Evolutionary conservation across 768 basidiomycete genomes (phyloP).

Genomic region (Nevesoporus exiguus): DNA sequence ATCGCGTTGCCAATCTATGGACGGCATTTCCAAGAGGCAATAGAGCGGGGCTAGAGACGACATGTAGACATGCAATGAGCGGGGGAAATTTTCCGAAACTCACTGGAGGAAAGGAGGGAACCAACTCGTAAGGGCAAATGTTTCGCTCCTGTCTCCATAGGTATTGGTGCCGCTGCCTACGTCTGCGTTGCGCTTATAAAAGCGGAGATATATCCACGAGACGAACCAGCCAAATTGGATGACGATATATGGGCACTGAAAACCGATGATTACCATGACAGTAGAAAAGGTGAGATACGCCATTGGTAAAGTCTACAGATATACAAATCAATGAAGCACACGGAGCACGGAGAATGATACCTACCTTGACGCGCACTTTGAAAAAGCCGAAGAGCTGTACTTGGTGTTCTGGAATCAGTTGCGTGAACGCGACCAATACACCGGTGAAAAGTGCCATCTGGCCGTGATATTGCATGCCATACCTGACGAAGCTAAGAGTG

Average conservation of each 20-base stretch:
- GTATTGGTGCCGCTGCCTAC: conserved; percentile 57
- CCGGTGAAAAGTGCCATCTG: conserved; percentile 89
- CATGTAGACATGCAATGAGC: background rate
- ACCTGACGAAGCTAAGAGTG: conserved; percentile 45
- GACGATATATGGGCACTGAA: conserved; percentile 86
- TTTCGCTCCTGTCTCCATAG: conserved; percentile 94
- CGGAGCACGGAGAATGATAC: conserved; percentile 8
- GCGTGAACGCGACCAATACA: conserved; percentile 93
- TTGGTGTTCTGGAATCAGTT: conserved; percentile 97
- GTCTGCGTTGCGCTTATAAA: conserved; percentile 89
- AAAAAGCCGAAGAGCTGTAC: conserved; percentile 86
- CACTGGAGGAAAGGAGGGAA: conserved; percentile 96
- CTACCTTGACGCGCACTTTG: conserved; percentile 86
- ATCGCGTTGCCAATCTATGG: conserved; percentile 59
- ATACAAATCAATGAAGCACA: conserved; percentile 1
- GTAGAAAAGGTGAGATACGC: conserved; percentile 88
- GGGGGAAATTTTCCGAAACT: conserved; percentile 30
- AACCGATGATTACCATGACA: conserved; percentile 75
- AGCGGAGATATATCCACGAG: conserved; percentile 91
- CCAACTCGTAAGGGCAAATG: conserved; percentile 92
- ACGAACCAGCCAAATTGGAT: conserved; percentile 99
- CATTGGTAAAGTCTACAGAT: conserved; percentile 84
- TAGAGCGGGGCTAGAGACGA: conserved; percentile 59
- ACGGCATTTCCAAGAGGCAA: conserved; percentile 63
- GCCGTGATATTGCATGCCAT: conserved; percentile 87